Evolutionary conservation across 2,329 filamentous ascomycete species (phyloP).

Genomic region (Xylaria sp.): DNA sequence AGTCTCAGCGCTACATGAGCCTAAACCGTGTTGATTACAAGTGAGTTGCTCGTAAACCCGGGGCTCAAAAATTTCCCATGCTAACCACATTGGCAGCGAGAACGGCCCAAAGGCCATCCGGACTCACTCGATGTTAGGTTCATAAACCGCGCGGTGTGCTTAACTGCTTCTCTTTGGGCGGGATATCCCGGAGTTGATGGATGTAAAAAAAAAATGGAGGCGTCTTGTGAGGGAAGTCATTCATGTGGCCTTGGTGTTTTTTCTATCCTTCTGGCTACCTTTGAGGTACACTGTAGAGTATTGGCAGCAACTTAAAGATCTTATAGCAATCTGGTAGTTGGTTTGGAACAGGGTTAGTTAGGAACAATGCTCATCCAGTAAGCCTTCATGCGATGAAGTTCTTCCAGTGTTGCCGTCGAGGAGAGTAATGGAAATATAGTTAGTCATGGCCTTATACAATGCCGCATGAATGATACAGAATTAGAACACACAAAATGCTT

Average conservation of each 20-base stretch:
- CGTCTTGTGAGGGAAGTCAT: conserved; percentile 26
- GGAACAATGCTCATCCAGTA: background rate
- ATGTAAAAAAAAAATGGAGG: conserved; percentile 31
- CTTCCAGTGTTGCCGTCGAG: background rate
- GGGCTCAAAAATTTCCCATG: background rate
- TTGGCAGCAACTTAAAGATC: background rate
- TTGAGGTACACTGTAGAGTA: conserved; percentile 12
- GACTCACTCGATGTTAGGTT: conserved; percentile 36
- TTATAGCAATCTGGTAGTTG: conserved; percentile 8
- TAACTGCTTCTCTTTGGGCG: conserved; percentile 17
- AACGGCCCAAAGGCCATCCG: conserved; percentile 38
- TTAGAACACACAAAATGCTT: background rate
- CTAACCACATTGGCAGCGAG: conserved; percentile 32
- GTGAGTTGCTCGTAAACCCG: conserved; percentile 52
- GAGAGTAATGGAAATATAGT: conserved; percentile 1
- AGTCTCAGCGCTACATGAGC: conserved; percentile 66
- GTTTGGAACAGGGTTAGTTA: background rate
- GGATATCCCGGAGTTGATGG: conserved; percentile 31
- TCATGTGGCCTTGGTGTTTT: background rate
- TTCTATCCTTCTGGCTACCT: background rate
- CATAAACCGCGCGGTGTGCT: conserved; percentile 2
- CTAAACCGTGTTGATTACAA: conserved; percentile 69
- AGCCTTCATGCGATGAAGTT: background rate
- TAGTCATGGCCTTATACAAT: background rate
- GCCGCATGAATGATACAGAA: background rate